Base-by-base conservation (phyloP, 2,329 filamentous ascomycete species). In the Aspergillus novofumigatus region DNA sequence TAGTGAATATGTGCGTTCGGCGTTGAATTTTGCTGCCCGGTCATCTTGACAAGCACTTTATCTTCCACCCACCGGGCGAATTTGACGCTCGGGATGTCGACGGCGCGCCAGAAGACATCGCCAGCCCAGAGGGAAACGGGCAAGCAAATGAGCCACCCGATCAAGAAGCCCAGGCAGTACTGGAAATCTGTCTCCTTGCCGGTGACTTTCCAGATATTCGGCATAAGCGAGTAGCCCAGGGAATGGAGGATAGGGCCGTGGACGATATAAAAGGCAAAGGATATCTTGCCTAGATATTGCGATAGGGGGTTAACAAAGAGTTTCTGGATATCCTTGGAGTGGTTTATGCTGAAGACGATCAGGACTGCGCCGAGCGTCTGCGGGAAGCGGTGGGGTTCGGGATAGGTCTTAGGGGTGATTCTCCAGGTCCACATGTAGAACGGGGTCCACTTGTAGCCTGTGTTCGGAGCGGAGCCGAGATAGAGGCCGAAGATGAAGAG, bases 31-130 rank as follows among this genome's bases (percentile, higher is more conserved):
- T 54, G 47, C 10, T 51, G 54, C 10, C 49, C 28, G 17, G 57
- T 51, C 8, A 54, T 53, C 41, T 70, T 70, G 1, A 65, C 62
- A 29, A 69, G 60, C 28, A 72, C 56, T 41, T 65, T 65, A 45
- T 66, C 67, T 65, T 81, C 81, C 26, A 83, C 58, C 75, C 79
- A 81, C 47, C 77, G 72, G 3, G 81, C 77, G 62, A 84, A 77
- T 51, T 74, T 76, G 7, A 83, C 74, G 65, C 78, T 76, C 1
- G 78, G 79, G 3, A 74, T 69, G 67, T 87, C 85, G 5, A 87
- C 75, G 1, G 71, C 70, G 28, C 83, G 76, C 81, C 83, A 86
- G 64, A 86, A 86, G 3, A 87, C 56, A 67, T 87, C 84, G 1
- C 81, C 80, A 4, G 78, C 74, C 78, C 83, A 86, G 5, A 86